Evolutionary conservation across 441 rosid species (phyloP), one percentile per base, ranked within the genome.

Genomic region (Erysimum cheiri): DNA sequence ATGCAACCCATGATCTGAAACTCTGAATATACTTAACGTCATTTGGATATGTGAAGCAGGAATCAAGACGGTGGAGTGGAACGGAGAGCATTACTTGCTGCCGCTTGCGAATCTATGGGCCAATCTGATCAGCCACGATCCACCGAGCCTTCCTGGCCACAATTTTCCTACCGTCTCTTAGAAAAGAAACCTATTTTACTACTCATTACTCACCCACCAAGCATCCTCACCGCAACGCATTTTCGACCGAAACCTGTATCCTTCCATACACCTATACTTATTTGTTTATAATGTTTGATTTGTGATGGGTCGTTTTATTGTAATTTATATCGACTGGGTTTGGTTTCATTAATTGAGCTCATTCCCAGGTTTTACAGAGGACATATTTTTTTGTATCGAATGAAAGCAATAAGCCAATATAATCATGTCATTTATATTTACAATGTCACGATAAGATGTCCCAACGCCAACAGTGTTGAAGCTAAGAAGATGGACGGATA

Each of bases 71-170:
- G 70, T 56, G 39, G 66, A 75, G 17, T 75, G 78, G 74, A 63
- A 47, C 10, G 61, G 56, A 44, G 66, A 55, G 40, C 74, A 63
- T 14, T 75, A 56, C 60, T 69, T 75, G 32, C 12, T 56, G 22
- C 63, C 70, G 2, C 44, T 75, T 31, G 74, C 55, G 9, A 75
- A 75, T 63, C 26, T 75, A 55, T 75, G 78, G 70, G 74, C 60
- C 10, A 75, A 75, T 56, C 55, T 63, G 41, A 75, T 69, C 40
- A 69, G 78, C 35, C 26, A 5, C 13, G 33, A 69, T 19, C 73
- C 74, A 56, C 78, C 74, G 0, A 52, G 19, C 48, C 67, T 75
- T 48, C 55, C 61, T 1, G 33, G 52, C 54, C 39, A 19, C 14
- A 3, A n/a, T 55, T 58, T 63, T 54, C 24, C 47, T 32, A 13